Evolutionary conservation across 768 basidiomycete species (phyloP), one percentile per base, ranked within the genome.

Genomic region (Phanerochaete carnosa): DNA sequence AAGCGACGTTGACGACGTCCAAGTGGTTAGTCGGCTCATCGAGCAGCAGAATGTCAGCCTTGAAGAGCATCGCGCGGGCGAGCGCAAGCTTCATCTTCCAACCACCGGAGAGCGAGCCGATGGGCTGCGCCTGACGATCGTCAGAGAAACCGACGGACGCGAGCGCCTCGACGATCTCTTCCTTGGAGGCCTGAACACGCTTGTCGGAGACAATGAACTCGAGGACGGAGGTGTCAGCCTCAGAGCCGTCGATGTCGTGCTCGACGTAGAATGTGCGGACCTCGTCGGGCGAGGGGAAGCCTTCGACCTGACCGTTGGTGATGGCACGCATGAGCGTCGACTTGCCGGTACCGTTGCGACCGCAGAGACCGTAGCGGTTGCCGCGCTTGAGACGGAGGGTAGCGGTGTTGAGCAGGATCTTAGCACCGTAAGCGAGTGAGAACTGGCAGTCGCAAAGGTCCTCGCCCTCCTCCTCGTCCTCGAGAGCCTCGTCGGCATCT

Each of bases 41-140:
- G 65, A 96, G 91, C 28, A 97, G 79, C 54, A 98, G 87, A 71
- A 98, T 98, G 70, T 98, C 95, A 64, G 95, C 95, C 80, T 90
- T 92, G 90, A 98, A 98, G 47, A 98, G 83, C 87, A 98, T 96
- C 53, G 95, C 95, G 63, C 95, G 87, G 60, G 95, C 95, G 62
- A 98, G 86, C 43, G 95, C 95, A 64, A 98, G 89, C 85, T 97
- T 98, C 95, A 98, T 98, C 85, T 98, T 98, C 95, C 95, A 97
- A 81, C 95, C 95, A 85, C 95, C 95, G 46, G 95, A 98, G 43
- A 98, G 80, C 60, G 87, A 87, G 65, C 95, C 93, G 65, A 97
- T 97, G 43, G 93, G 77, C 63, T 90, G 82, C 65, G 77, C 80
- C 78, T 97, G 95, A 65, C 95, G 88, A 69, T 88, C 91, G 62